A percentile compares a stretch with the other conserved stretches of the same genome.
Evolutionary conservation across 352 stramenopile genomes (phyloP).

Genomic region (Hyaloperonospora arabidopsidis): DNA sequence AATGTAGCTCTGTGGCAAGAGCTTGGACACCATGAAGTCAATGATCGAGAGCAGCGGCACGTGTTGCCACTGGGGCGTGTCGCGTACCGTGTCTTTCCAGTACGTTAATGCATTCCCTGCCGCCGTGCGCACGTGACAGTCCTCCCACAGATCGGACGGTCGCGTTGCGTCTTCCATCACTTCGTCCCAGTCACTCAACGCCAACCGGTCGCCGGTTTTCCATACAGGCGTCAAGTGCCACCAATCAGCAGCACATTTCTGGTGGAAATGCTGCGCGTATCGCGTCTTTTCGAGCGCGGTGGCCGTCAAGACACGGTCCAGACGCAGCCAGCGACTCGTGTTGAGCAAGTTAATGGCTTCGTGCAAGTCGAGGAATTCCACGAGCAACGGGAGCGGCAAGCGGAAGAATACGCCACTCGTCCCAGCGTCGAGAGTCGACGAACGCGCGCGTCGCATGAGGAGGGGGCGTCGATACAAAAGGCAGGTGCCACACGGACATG

Average conservation of each 20-base stretch:
- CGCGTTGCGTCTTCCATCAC: neutral
- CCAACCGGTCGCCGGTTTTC: slow-evolving; percentile 26
- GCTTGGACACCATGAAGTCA: slow-evolving; percentile 42
- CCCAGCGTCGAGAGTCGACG: neutral
- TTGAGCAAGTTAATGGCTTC: slow-evolving; percentile 46
- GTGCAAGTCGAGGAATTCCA: slow-evolving; percentile 45
- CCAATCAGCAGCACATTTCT: slow-evolving; percentile 48
- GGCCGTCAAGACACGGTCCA: slow-evolving; percentile 35
- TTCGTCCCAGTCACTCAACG: slow-evolving; percentile 44
- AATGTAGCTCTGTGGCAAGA: slow-evolving; percentile 53
- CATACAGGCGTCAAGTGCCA: slow-evolving; percentile 42
- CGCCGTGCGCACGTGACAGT: slow-evolving; percentile 35
- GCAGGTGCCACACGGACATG: neutral
- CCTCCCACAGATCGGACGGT: slow-evolving; percentile 24
- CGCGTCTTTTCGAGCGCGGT: slow-evolving; percentile 39
- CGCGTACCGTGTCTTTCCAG: slow-evolving; percentile 33
- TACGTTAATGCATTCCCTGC: slow-evolving; percentile 25
- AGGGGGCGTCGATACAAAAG: slow-evolving; percentile 2
- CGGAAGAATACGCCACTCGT: slow-evolving; percentile 26
- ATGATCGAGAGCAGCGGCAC: slow-evolving; percentile 41
- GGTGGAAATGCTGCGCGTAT: slow-evolving; percentile 46
- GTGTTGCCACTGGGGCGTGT: slow-evolving; percentile 45
- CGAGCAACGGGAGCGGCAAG: slow-evolving; percentile 31
- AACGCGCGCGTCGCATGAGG: slow-evolving; percentile 13
- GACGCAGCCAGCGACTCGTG: slow-evolving; percentile 28